These are phyloP conservation scores for Rhodotorula sp. DNA, from an alignment of 1,284 basidiomycete species.

Conservation along the genomic window DNA sequence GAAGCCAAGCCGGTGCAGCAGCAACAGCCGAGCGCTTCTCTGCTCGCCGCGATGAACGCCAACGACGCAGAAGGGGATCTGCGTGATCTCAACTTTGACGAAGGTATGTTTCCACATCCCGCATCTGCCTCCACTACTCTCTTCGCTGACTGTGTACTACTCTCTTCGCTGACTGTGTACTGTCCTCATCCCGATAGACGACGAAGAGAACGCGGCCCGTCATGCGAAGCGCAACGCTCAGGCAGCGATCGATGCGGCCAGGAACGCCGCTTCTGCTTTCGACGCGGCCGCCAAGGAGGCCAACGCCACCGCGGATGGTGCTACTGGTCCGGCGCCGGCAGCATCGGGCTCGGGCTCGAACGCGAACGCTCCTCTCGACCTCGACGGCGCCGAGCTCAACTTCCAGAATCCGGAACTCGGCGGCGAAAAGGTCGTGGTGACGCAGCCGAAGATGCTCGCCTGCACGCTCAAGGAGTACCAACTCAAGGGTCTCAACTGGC, in stretches of 20 bases:
- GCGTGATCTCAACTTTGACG: constrained; percentile 88
- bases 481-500: constrained; percentile 96
- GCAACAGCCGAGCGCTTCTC: constrained; percentile 19
- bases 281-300: constrained; percentile 72
- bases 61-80: constrained; percentile 49
- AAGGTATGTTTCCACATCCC: constrained; percentile 59
- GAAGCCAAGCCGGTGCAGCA: constrained; percentile 41
- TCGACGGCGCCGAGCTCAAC: constrained; percentile 88
- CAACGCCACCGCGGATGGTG: constrained; percentile 28
- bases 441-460: constrained; percentile 94
- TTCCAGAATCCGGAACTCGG: constrained; percentile 99
- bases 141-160: neutral
- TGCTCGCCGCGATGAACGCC: constrained; percentile 33
- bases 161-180: neutral
- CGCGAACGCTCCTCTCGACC: constrained; percentile 31
- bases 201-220: constrained; percentile 80
- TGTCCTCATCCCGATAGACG: constrained; percentile 58
- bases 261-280: constrained; percentile 77
- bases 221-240: constrained; percentile 90
- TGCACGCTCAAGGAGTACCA: constrained; percentile 98
- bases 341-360: neutral
- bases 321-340: constrained; percentile 10
- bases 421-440: constrained; percentile 77
- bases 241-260: constrained; percentile 79
- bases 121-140: no score